Percentiles rank a stretch among this genome's conserved stretches.
phyloP scores from a whole-genome alignment of 202 grass and related monocot genomes.

The Panicum virgatum region DNA sequence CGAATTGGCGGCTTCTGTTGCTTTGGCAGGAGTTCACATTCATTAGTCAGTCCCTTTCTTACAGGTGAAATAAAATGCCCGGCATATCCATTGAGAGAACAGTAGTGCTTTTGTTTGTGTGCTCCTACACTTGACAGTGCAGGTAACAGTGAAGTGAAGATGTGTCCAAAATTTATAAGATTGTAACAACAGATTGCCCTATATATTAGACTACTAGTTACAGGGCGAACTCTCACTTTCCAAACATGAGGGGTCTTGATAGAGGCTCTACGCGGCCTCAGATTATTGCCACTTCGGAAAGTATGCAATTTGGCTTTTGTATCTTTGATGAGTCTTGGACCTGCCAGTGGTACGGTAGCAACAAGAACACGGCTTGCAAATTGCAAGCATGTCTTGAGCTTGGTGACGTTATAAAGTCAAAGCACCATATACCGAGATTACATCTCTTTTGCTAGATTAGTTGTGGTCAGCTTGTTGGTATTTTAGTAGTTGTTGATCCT shows the following conservation, averaged over 20 bases:
- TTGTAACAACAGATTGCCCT: background rate
- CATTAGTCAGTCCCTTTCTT: background rate
- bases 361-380: conserved; percentile 9
- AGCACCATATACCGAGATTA: background rate
- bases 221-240: background rate
- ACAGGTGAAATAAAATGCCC: background rate
- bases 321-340: background rate
- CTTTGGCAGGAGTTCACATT: background rate
- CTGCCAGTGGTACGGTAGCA: background rate
- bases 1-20: background rate
- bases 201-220: background rate
- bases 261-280: background rate
- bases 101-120: background rate
- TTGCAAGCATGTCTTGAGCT: conserved; percentile 32
- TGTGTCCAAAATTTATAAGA: background rate
- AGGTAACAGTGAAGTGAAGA: background rate
- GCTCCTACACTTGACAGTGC: background rate
- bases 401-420: conserved; percentile 15
- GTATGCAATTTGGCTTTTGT: background rate
- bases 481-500: background rate
- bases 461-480: background rate
- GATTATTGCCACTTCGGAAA: background rate
- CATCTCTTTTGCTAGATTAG: background rate
- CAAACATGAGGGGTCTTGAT: background rate
- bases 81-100: background rate